phyloP scores from a whole-genome alignment of 768 basidiomycete species.

The Brasilioporus rufonigricans region DNA sequence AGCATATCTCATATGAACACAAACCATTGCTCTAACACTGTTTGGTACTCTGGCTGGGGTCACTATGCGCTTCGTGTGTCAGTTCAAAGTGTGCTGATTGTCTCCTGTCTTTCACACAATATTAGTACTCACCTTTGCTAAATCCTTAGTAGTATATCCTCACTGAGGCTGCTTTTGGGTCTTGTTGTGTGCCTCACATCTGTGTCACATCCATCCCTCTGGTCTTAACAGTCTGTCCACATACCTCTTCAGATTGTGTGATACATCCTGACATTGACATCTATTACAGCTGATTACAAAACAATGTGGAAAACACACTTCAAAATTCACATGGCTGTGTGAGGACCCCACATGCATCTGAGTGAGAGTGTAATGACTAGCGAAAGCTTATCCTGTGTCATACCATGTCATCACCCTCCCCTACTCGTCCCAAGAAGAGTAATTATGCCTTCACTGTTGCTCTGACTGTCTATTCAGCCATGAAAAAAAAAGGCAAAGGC shows the following conservation, averaged over 20 bases:
- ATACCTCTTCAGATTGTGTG: neutral
- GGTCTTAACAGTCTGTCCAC: neutral
- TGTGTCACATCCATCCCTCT: no score
- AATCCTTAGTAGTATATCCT: neutral
- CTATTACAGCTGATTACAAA: no score
- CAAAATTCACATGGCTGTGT: no score
- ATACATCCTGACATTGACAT: neutral
- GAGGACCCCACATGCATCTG: no score
- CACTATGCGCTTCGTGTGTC: neutral
- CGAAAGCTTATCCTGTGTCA: no score
- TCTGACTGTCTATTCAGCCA: no score
- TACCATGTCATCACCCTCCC: no score
- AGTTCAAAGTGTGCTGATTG: neutral
- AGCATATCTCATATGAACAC: neutral
- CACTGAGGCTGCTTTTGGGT: neutral
- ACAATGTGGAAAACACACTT: no score
- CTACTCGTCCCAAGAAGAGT: no score
- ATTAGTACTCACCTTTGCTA: neutral
- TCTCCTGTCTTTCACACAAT: neutral
- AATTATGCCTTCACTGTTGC: no score
- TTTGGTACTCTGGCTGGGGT: neutral
- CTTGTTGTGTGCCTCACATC: neutral
- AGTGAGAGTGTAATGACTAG: no score
- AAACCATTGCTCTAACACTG: neutral
- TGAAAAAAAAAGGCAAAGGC: no score